A percentile compares a stretch with the other conserved stretches of the same genome.
phyloP scores from a whole-genome alignment of 192 early-diverging fungal species.

The Thoreauomyces humboldtii region DNA sequence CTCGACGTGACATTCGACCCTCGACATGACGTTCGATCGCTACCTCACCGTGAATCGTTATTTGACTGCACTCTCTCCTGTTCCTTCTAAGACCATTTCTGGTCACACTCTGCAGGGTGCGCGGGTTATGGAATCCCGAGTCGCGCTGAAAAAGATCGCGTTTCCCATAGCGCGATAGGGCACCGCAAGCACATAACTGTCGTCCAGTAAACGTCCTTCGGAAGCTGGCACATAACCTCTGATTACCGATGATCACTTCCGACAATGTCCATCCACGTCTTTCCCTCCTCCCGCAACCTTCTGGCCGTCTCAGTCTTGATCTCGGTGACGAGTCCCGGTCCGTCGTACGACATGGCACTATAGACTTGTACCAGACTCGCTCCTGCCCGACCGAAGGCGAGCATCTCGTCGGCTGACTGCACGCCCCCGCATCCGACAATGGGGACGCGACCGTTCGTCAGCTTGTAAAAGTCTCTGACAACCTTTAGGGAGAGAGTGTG shows the following conservation, averaged over 20 bases:
- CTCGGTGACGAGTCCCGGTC: conserved; percentile 72
- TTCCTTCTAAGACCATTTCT: no score
- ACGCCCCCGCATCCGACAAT: conserved; percentile 92
- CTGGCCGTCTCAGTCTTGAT: conserved; percentile 75
- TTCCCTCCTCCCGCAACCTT: conserved; percentile 58
- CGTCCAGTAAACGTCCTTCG: no score
- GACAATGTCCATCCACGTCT: conserved; percentile 57
- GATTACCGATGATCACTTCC: neutral
- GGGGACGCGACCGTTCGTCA: conserved; percentile 72
- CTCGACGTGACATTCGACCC: no score
- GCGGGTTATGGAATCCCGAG: no score
- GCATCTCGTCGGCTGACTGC: conserved; percentile 67
- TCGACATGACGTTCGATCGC: no score
- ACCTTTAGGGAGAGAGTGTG: conserved; percentile 65
- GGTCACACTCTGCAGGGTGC: no score
- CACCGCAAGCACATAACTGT: no score
- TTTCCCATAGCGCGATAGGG: no score
- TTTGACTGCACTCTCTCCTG: no score
- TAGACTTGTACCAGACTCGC: conserved; percentile 82
- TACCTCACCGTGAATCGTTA: no score
- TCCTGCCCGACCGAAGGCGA: conserved; percentile 79
- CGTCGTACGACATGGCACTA: conserved; percentile 71
- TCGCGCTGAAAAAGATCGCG: no score
- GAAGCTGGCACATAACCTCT: no score
- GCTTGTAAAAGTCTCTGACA: conserved; percentile 62